phyloP scores from a whole-genome alignment of 2,329 filamentous ascomycete species.

The Cladophialophora bantiana region DNA sequence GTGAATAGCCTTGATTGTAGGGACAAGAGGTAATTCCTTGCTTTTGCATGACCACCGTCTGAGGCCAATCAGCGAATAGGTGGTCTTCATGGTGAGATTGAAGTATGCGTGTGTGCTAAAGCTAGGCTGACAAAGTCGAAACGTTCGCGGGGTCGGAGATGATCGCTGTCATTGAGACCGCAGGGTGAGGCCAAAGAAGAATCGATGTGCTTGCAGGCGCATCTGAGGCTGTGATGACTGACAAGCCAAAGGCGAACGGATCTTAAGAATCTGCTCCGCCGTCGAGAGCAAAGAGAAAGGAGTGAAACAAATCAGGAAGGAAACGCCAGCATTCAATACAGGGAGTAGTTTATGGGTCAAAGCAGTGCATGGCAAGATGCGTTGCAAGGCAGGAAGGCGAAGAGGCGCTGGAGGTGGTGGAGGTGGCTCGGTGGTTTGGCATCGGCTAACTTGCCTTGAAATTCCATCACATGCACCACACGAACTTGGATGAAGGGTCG shows the following conservation, averaged over 20 bases:
- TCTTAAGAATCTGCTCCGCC: not conserved
- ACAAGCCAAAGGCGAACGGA: not conserved
- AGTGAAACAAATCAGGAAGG: not conserved
- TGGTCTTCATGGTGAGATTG: conserved; percentile 34
- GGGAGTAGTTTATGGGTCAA: not conserved
- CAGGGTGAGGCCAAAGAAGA: not conserved
- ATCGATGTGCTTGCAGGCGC: conserved; percentile 8
- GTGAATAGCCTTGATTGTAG: conserved; percentile 79
- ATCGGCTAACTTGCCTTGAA: conserved; percentile 9
- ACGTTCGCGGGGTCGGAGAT: not conserved
- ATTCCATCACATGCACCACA: no score
- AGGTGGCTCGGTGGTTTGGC: not conserved
- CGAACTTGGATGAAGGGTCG: no score
- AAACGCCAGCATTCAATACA: not conserved
- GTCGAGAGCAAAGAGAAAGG: not conserved
- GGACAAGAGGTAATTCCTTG: conserved; percentile 68
- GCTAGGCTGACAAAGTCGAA: conserved; percentile 3
- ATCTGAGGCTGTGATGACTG: conserved; percentile 3
- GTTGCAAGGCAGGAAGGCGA: not conserved
- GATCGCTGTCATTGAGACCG: conserved; percentile 11
- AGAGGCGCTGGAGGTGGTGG: not conserved
- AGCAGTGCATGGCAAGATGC: not conserved
- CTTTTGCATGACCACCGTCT: conserved; percentile 80
- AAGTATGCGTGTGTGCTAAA: not conserved
- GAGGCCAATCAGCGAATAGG: conserved; percentile 73